Base-by-base conservation (phyloP, 192 early-diverging fungal genomes). In the Ambispora gerdemannii region DNA sequence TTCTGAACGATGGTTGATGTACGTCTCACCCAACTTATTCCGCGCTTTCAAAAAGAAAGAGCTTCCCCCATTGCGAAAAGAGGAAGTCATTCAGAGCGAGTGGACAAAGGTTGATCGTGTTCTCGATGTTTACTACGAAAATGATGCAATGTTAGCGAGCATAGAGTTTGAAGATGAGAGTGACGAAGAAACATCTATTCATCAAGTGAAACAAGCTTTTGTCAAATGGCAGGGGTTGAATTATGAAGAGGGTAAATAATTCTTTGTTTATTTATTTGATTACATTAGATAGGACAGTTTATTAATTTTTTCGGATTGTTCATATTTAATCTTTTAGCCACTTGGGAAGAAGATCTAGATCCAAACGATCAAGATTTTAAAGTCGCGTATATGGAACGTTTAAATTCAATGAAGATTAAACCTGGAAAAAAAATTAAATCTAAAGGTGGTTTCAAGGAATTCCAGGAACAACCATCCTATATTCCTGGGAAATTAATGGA, bases 211-310 rank as follows among this genome's bases (percentile, higher is more conserved):
- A 31, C 62, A 58, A 49, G 78, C 89, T 2, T 80, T 83, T 60
- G 83, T 90, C n/a, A 90, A 89, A 70, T 92, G 86, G 87, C 67
- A 72, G 50, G 87, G 81, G 2, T 43, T 86, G 4, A 69, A 76
- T 10, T 87, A 86, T 75, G 78, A 80, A 8, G 68, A 82, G 58
- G 72, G 80, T 73, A 81, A 71, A 51, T 82, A 63, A 64, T 72
- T 74, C 35, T 17, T 51, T 34, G 38, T 60, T 50, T 24, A 71
- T n/a, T 19, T 50, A 60, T 17, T 49, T 27, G 13, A 25, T 27
- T 30, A 6, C 33, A 35, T 50, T 27, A 67, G 47, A 22, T 62
- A 2, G 25, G 36, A 59, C 43, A 62, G 28, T 61, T 27, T 38
- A 43, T 6, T 43, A 28, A 62, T 69, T 55, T 32, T 58, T 72